Conservation (phyloP, 1,284 basidiomycete genomes). For the Boletellus deceptivus region DNA sequence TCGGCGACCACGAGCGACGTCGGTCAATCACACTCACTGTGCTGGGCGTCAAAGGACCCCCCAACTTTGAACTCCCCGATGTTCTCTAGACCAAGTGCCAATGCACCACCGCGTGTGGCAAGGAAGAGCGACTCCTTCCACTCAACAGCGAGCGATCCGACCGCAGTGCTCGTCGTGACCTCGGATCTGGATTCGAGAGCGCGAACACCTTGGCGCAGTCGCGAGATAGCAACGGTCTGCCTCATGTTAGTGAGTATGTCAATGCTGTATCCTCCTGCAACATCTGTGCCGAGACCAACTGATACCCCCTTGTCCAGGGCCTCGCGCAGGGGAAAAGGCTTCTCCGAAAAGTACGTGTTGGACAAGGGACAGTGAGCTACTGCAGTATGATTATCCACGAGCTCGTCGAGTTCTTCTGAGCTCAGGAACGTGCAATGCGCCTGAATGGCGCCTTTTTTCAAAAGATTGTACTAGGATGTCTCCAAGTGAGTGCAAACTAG, state of each 20-base stretch:
- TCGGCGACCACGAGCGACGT: not conserved
- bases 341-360: constrained; percentile 80
- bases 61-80: constrained; percentile 64
- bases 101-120: constrained; percentile 74
- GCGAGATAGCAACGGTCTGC: constrained; percentile 66
- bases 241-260: constrained; percentile 80
- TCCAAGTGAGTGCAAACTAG: constrained; percentile 3
- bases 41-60: constrained; percentile 78
- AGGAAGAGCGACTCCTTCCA: constrained; percentile 82
- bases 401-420: constrained; percentile 46
- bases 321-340: constrained; percentile 72
- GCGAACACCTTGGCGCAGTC: constrained; percentile 64
- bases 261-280: constrained; percentile 79
- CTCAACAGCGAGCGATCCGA: constrained; percentile 47
- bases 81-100: constrained; percentile 54
- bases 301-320: constrained; percentile 61
- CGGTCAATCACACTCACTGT: constrained; percentile 49
- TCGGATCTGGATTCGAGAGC: constrained; percentile 27
- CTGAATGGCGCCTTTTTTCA: constrained; percentile 67
- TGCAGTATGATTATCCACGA: constrained; percentile 53
- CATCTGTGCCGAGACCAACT: constrained; percentile 80
- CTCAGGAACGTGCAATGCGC: constrained; percentile 83
- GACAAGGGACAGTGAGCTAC: constrained; percentile 85
- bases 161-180: constrained; percentile 1
- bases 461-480: constrained; percentile 48